Base-by-base conservation (phyloP, 2,329 filamentous ascomycete genomes). In the Grosmannia huntii region DNA sequence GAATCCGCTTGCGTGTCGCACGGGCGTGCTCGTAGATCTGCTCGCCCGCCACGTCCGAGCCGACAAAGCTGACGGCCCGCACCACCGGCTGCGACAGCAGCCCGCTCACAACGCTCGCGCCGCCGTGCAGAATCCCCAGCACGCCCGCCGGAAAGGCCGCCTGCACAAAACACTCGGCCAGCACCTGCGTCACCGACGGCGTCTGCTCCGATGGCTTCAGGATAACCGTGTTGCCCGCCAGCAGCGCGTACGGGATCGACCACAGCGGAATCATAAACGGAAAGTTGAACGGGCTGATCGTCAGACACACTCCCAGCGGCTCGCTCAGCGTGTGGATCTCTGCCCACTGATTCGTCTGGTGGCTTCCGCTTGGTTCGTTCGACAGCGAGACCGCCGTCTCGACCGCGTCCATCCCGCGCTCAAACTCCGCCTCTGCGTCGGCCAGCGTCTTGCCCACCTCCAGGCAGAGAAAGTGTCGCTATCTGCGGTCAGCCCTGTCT, bases 191-290 rank as follows among this genome's bases (percentile, higher is more conserved):
- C 84, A 16, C 87, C 87, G 61, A 88, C 87, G 14, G 89, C 88
- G 67, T 88, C 59, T 87, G 82, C 75, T 94, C 89, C 0, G 88
- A 92, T 16, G 89, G 89, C 79, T 94, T 94, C 65, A 94, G 77
- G 64, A 94, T 82, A 59, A 90, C 76, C 14, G 87, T 91, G 75
- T 94, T 94, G 55, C 89, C 89, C 21, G 86, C 89, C 33, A 91
- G 81, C 53, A 87, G 88, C 54, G 89, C 88, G 65, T 92, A 87
- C 51, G 89, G 89, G 61, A 94, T 90, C 60, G 82, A 89, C 89
- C 89, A 94, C n/a, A 94, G 78, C 5, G 89, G 89, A 70, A 94
- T 92, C 89, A 94, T 92, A 66, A 89, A 89, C 53, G 89, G 89
- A 74, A 94, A 92, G 76, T 92, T 59, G 55, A 57, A 85, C 87